Conservation (phyloP, 148 eudicot genomes). For the Fagopyrum tataricum region DNA sequence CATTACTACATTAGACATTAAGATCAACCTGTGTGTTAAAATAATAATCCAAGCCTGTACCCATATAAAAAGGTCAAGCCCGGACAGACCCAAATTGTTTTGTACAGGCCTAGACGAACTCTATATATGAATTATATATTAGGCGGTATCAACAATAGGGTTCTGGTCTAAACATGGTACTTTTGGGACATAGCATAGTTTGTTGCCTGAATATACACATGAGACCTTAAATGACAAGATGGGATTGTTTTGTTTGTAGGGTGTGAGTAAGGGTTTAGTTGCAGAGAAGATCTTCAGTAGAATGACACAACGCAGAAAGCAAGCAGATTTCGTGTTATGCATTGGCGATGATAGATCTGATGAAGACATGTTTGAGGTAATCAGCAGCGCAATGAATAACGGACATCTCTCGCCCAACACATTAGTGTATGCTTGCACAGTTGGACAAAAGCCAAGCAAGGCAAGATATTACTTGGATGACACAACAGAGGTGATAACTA, state of each 20-base stretch:
- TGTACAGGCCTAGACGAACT: background rate
- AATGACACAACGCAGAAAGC: constrained; percentile 30
- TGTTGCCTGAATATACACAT: no score
- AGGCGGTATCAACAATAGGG: background rate
- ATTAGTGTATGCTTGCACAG: constrained; percentile 38
- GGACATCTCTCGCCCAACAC: constrained; percentile 29
- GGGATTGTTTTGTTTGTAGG: constrained; percentile 16
- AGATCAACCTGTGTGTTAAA: no score
- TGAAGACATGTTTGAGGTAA: constrained; percentile 46
- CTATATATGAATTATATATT: background rate
- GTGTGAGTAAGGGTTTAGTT: constrained; percentile 39
- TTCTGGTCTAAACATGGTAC: background rate
- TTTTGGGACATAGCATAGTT: background rate
- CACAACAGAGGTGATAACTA: constrained; percentile 28
- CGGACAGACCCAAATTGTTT: background rate
- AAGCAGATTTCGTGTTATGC: constrained; percentile 41
- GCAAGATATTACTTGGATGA: constrained; percentile 44
- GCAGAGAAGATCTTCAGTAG: constrained; percentile 37
- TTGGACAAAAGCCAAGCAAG: constrained; percentile 40
- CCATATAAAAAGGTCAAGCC: no score
- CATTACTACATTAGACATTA: no score
- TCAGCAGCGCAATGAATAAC: constrained; percentile 28
- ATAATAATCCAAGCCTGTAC: no score
- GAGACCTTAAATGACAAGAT: background rate
- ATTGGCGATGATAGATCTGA: constrained; percentile 47